Percentiles rank a stretch among this genome's conserved stretches.
Evolutionary conservation across 352 stramenopile species (phyloP).

Genomic region (Globisporangium iwayamae): DNA sequence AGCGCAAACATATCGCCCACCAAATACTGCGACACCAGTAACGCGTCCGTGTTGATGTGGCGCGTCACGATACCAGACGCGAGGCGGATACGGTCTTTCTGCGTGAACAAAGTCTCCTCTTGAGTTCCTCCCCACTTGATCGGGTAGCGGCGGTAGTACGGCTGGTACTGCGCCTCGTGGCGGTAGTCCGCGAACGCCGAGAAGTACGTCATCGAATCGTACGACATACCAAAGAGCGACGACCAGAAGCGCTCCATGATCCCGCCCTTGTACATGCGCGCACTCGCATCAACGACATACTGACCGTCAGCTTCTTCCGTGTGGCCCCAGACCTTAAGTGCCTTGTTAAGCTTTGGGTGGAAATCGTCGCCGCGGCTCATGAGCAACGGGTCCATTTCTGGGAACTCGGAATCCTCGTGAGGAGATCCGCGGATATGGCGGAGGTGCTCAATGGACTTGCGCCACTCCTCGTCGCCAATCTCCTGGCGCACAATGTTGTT

Average conservation of each 20-base stretch:
- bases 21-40: constrained; percentile 51
- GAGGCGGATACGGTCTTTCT: constrained; percentile 80
- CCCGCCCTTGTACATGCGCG: constrained; percentile 20
- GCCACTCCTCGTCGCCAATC: constrained; percentile 45
- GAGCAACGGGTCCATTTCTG: constrained; percentile 77
- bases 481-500: constrained; percentile 41
- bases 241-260: constrained; percentile 46
- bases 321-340: constrained; percentile 65
- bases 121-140: constrained; percentile 63
- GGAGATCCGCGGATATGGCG: constrained; percentile 38
- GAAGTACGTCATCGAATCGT: constrained; percentile 82
- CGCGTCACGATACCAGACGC: constrained; percentile 64
- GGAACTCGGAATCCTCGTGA: constrained; percentile 30
- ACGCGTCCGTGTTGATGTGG: constrained; percentile 72
- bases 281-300: constrained; percentile 48
- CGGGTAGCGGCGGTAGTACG: constrained; percentile 80
- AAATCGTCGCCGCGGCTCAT: constrained; percentile 56
- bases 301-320: constrained; percentile 71
- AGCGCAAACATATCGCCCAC: constrained; percentile 84
- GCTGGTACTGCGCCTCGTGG: constrained; percentile 65
- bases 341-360: constrained; percentile 50
- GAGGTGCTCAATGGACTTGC: constrained; percentile 59
- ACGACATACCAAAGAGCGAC: constrained; percentile 56
- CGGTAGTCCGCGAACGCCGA: constrained; percentile 74
- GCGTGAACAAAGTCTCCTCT: constrained; percentile 74